Evolutionary conservation across 1,284 basidiomycete genomes (phyloP).

Genomic region (Cystobasidium sp.): DNA sequence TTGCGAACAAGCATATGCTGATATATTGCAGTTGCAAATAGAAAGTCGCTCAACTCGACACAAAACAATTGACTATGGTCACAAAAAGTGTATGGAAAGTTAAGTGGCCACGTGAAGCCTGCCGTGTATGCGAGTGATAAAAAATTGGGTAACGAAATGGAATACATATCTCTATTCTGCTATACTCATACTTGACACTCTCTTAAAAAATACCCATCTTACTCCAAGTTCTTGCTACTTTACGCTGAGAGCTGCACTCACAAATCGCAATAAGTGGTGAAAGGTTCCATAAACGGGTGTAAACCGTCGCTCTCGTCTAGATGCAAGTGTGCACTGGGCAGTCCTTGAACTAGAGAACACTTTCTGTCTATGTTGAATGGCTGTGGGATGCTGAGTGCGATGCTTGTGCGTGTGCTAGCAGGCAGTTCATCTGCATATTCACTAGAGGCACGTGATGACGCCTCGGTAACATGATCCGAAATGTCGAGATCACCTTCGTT

Average conservation of each 20-base stretch:
- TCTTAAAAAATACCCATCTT: no score
- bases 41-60: no score
- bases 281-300: conserved; percentile 6
- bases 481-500: background rate
- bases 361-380: conserved; percentile 21
- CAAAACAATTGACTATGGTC: no score
- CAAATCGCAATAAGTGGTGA: background rate
- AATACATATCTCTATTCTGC: no score
- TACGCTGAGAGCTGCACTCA: background rate
- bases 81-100: no score
- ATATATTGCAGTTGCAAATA: no score
- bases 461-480: background rate
- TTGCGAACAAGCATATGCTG: no score
- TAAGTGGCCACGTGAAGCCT: no score
- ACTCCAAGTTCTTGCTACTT: background rate
- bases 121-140: no score
- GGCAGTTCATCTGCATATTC: background rate
- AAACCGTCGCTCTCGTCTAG: background rate
- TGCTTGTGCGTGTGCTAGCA: background rate
- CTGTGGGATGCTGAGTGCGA: background rate
- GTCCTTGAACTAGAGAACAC: conserved; percentile 7
- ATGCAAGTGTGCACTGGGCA: conserved; percentile 12
- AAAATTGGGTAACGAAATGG: no score
- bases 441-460: conserved; percentile 16
- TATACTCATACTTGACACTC: no score